Conservation (phyloP, 106 monocot species). For the Cymbidium sinense region DNA sequence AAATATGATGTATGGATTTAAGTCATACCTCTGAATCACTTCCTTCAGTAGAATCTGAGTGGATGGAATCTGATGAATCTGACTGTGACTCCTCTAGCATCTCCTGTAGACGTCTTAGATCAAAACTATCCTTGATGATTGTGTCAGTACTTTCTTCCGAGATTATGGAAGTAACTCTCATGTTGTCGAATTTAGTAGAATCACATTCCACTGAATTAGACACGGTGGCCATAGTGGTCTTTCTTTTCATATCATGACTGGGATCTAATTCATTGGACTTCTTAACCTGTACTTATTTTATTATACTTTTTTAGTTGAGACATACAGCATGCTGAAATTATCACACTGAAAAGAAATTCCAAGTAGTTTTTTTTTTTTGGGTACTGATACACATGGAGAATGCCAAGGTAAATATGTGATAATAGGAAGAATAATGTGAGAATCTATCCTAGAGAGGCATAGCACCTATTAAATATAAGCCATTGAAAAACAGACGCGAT, state of each 20-base stretch:
- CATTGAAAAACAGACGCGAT: too few relatives aligned
- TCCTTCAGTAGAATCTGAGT: slow-evolving; percentile 47
- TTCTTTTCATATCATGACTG: slow-evolving; percentile 12
- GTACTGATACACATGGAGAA: too few relatives aligned
- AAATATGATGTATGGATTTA: neutral
- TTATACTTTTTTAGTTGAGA: too few relatives aligned
- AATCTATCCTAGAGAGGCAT: too few relatives aligned
- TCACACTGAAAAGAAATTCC: too few relatives aligned
- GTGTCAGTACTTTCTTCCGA: slow-evolving; percentile 31
- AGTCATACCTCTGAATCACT: slow-evolving; percentile 77
- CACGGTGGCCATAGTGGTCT: slow-evolving; percentile 14
- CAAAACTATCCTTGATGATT: slow-evolving; percentile 37
- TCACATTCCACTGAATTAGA: neutral
- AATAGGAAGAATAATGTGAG: too few relatives aligned
- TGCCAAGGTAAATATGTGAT: too few relatives aligned
- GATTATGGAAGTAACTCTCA: slow-evolving; percentile 8
- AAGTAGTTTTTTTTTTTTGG: too few relatives aligned
- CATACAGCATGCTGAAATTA: too few relatives aligned
- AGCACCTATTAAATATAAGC: too few relatives aligned
- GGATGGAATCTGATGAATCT: slow-evolving; percentile 50
- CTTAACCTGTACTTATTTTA: slow-evolving; percentile 28
- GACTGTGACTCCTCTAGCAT: slow-evolving; percentile 90
- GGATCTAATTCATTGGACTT: slow-evolving; percentile 4
- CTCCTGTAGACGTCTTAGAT: slow-evolving; percentile 75
- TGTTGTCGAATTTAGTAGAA: slow-evolving; percentile 19